phyloP scores from a whole-genome alignment of 2,329 filamentous ascomycete species.

The Akanthomyces muscarius region DNA sequence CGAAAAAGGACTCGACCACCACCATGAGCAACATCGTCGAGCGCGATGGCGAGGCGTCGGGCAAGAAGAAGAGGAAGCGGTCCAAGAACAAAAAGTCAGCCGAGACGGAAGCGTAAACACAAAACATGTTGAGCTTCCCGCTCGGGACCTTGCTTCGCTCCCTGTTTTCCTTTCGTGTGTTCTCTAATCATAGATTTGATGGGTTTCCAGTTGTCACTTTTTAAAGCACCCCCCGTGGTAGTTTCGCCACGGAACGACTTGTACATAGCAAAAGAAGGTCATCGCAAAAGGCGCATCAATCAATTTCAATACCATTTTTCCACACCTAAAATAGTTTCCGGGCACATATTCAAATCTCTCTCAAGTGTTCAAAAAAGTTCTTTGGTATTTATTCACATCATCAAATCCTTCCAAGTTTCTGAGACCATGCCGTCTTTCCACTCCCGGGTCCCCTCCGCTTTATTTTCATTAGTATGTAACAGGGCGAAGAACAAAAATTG shows the following conservation, averaged over 20 bases:
- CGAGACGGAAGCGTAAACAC: constrained; percentile 25
- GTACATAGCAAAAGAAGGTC: background rate
- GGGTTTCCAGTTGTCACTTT: background rate
- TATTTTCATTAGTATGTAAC: constrained; percentile 5
- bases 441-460: background rate
- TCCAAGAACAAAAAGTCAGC: constrained; percentile 42
- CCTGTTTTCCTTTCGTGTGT: background rate
- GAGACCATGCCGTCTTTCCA: background rate
- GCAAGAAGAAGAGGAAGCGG: constrained; percentile 45
- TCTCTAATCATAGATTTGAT: background rate
- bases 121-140: constrained; percentile 10
- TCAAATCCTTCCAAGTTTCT: background rate
- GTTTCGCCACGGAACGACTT: background rate
- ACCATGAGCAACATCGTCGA: constrained; percentile 22
- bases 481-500: background rate
- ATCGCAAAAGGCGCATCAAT: background rate
- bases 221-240: too few species aligned
- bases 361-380: background rate
- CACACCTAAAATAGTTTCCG: background rate
- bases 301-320: background rate
- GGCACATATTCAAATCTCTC: background rate
- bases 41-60: constrained; percentile 27
- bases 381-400: constrained; percentile 5
- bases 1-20: background rate
- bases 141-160: background rate